These are phyloP conservation scores for Medicago lupulina DNA, from an alignment of 306 rosid species.

Conservation along the genomic window DNA sequence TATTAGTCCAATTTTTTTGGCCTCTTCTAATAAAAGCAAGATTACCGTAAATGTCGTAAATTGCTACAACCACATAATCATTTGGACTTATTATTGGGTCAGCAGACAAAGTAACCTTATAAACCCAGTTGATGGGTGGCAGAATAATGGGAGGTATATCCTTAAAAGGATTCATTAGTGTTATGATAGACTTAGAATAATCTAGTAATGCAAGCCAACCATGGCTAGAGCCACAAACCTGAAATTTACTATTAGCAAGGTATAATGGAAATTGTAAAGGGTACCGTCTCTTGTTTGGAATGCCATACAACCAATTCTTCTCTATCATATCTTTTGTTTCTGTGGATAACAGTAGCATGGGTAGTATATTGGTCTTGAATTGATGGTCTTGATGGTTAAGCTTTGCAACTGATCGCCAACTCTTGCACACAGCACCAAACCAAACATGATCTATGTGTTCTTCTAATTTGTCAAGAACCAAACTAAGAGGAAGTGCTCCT, in stretches of 20 bases:
- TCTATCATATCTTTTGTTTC: not conserved
- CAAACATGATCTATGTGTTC: not conserved
- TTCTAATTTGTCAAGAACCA: not conserved
- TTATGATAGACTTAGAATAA: not conserved
- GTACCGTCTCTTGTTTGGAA: not conserved
- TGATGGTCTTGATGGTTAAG: slow-evolving; percentile 4
- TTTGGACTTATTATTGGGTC: not conserved
- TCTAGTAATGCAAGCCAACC: not conserved
- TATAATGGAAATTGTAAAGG: not conserved
- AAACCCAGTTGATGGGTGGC: not conserved
- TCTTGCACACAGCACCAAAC: not conserved
- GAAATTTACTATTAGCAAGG: not conserved
- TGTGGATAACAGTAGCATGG: not conserved
- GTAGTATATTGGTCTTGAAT: not conserved
- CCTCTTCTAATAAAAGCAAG: not conserved
- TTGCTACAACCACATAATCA: not conserved
- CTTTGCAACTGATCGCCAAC: not conserved
- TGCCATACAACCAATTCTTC: not conserved
- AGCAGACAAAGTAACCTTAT: not conserved
- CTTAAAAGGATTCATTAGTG: not conserved
- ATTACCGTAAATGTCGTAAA: not conserved
- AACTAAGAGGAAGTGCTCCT: not conserved
- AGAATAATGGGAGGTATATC: not conserved
- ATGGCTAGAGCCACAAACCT: not conserved
- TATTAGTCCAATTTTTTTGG: not conserved